A percentile compares a stretch with the other conserved stretches of the same genome.
Evolutionary conservation across 345 rosid genomes (phyloP).

Genomic region (Eucalyptus polybractea): DNA sequence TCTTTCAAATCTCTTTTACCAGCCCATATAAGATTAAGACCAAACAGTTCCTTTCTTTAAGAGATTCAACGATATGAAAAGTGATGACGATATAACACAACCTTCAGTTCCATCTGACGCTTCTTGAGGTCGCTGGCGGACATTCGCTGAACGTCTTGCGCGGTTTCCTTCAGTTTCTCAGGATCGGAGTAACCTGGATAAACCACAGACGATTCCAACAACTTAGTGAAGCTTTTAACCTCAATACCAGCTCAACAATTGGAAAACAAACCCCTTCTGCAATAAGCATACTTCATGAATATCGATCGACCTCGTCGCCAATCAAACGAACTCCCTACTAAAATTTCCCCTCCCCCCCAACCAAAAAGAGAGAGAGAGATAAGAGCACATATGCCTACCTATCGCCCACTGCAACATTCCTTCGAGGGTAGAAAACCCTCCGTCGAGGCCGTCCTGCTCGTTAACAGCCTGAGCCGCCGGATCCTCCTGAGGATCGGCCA

Average conservation of each 20-base stretch:
- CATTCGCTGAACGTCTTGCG: conserved; percentile 50
- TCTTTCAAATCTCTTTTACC: not conserved
- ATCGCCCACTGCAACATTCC: conserved; percentile 98
- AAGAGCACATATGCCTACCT: conserved; percentile 15
- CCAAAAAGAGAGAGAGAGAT: not conserved
- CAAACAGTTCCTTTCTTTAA: not conserved
- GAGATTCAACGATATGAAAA: not conserved
- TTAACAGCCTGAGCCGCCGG: conserved; percentile 20
- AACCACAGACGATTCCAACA: not conserved
- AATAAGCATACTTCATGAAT: not conserved
- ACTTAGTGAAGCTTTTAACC: not conserved
- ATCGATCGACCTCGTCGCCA: not conserved
- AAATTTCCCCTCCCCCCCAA: rapidly evolving
- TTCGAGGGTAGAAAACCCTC: conserved; percentile 88
- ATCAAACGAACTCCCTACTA: not conserved
- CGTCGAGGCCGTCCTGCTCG: conserved; percentile 50
- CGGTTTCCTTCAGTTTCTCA: conserved; percentile 56
- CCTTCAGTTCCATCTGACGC: conserved; percentile 84
- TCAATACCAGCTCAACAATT: not conserved
- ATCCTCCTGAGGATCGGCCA: conserved; percentile 19
- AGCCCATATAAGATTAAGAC: not conserved
- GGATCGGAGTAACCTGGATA: conserved; percentile 84
- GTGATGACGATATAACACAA: not conserved
- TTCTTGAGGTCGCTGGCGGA: conserved; percentile 54
- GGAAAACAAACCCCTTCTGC: not conserved